Evolutionary conservation across 164 flowering plant species (phyloP).

Genomic region (Piper longum): DNA sequence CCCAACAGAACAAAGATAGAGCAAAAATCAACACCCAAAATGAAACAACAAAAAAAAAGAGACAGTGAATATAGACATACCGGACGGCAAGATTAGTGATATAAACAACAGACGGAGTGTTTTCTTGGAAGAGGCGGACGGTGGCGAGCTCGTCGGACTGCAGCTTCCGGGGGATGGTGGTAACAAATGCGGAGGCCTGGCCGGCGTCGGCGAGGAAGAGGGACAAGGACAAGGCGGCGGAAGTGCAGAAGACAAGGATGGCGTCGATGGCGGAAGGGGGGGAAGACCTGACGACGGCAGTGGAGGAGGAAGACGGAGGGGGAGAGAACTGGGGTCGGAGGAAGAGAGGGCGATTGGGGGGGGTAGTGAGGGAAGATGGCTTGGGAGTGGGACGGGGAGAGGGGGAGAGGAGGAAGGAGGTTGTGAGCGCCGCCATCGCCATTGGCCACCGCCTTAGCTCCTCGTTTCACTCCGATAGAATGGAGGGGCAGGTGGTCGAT

Average conservation of each 20-base stretch:
- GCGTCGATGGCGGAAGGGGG: slow-evolving; percentile 21
- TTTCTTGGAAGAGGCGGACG: slow-evolving; percentile 79
- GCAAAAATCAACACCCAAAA: not conserved
- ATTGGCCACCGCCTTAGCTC: too few species aligned
- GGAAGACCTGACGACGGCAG: too few species aligned
- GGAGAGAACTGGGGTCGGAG: not conserved
- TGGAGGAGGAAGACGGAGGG: not conserved
- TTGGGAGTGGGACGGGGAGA: not conserved
- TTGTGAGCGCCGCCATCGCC: not conserved
- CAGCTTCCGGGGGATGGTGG: slow-evolving; percentile 52
- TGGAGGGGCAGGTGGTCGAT: too few species aligned
- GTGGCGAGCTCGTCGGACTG: slow-evolving; percentile 96
- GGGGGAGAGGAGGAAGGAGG: not conserved
- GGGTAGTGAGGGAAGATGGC: not conserved
- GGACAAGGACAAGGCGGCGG: slow-evolving; percentile 49
- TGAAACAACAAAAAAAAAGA: too few species aligned
- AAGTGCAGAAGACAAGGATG: slow-evolving; percentile 38
- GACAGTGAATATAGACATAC: slow-evolving; percentile 13
- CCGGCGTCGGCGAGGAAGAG: slow-evolving; percentile 48
- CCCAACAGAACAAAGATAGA: not conserved
- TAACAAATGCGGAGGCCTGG: slow-evolving; percentile 65
- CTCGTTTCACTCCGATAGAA: too few species aligned
- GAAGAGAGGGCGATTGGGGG: slow-evolving; percentile 4
- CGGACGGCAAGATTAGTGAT: slow-evolving; percentile 87
- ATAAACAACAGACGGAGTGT: slow-evolving; percentile 95